These are phyloP conservation scores for Clavaria fumosa DNA, from an alignment of 768 basidiomycete species.

Conservation along the genomic window DNA sequence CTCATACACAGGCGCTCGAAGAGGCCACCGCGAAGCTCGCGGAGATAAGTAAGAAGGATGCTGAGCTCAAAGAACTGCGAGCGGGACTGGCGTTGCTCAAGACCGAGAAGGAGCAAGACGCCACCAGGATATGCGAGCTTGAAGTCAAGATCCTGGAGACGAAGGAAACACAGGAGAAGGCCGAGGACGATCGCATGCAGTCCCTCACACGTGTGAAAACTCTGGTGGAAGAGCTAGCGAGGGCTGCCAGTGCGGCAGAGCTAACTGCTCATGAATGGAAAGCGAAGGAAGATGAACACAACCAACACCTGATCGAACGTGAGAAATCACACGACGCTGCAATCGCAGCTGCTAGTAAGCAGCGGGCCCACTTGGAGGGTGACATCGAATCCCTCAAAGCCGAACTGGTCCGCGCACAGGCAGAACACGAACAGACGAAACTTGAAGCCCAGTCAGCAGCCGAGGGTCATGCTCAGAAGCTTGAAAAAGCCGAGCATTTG, in stretches of 20 bases:
- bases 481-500: conserved; percentile 37
- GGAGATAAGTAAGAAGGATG: conserved; percentile 31
- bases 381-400: conserved; percentile 31
- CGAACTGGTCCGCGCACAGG: conserved; percentile 29
- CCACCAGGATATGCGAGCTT: conserved; percentile 59
- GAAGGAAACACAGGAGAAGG: conserved; percentile 50
- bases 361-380: conserved; percentile 27
- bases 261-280: conserved; percentile 31
- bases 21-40: conserved; percentile 30
- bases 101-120: conserved; percentile 53
- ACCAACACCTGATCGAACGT: conserved; percentile 24
- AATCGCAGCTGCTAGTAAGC: conserved; percentile 28
- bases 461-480: conserved; percentile 30
- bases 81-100: conserved; percentile 37
- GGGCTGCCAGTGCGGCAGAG: conserved; percentile 32
- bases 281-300: conserved; percentile 32
- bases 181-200: conserved; percentile 41
- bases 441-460: conserved; percentile 28
- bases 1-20: conserved; percentile 33
- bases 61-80: conserved; percentile 28
- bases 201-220: conserved; percentile 29
- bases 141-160: conserved; percentile 71
- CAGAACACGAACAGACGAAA: conserved; percentile 33
- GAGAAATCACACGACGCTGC: conserved; percentile 30
- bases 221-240: conserved; percentile 38